A percentile compares a stretch with the other conserved stretches of the same genome.
phyloP scores from a whole-genome alignment of 306 rosid genomes.

The Rosa multiflora region DNA sequence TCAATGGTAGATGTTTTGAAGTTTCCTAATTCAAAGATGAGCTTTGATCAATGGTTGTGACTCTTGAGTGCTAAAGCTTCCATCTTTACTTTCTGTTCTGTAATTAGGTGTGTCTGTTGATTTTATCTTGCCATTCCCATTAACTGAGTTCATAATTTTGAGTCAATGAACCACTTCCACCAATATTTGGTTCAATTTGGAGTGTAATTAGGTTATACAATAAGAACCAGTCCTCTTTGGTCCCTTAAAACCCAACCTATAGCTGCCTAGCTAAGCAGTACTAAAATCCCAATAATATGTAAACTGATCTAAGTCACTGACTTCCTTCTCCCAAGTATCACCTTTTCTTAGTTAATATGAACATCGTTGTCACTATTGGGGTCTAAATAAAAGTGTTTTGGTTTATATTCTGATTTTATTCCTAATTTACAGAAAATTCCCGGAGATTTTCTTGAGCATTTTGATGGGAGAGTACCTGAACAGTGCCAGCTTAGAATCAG shows the following conservation, averaged over 20 bases:
- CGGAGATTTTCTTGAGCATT: neutral
- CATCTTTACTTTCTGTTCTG: neutral
- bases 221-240: neutral
- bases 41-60: neutral
- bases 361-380: neutral
- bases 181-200: neutral
- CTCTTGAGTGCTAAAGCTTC: neutral
- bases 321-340: neutral
- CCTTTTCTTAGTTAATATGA: neutral
- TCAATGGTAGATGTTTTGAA: neutral
- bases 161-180: neutral
- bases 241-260: neutral
- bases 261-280: neutral
- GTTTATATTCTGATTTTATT: neutral
- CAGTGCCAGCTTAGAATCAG: neutral
- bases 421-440: conserved; percentile 6
- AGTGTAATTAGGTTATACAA: neutral
- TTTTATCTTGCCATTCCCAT: neutral
- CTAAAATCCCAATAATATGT: neutral
- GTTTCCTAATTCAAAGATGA: neutral
- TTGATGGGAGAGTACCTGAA: neutral
- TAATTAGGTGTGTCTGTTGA: neutral
- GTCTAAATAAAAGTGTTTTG: neutral
- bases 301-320: neutral
- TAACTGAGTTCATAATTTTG: neutral